Percentiles rank a stretch among this genome's conserved stretches.
phyloP scores from a whole-genome alignment of 2,329 filamentous ascomycete genomes.

The Xylaria sp. region DNA sequence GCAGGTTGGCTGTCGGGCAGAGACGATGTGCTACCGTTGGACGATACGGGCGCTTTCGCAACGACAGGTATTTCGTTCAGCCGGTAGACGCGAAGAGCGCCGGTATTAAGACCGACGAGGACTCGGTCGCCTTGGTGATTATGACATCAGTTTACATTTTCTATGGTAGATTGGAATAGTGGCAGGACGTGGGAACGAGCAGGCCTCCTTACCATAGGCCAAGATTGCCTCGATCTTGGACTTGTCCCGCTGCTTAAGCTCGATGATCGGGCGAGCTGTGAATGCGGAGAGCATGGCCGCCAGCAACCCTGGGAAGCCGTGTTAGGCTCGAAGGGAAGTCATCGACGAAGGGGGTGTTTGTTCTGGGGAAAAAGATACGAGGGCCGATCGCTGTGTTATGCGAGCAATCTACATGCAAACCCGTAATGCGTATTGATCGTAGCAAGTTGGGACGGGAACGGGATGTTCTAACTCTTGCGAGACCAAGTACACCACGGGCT shows the following conservation, averaged over 20 bases:
- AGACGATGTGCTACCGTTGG: slow-evolving; percentile 34
- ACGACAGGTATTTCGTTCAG: slow-evolving; percentile 61
- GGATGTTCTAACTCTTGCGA: background rate
- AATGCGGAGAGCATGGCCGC: slow-evolving; percentile 89
- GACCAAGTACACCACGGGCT: background rate
- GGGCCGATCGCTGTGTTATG: background rate
- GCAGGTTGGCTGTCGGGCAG: background rate
- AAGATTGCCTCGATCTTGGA: slow-evolving; percentile 95
- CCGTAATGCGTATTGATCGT: too few relatives aligned
- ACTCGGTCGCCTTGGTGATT: slow-evolving; percentile 69
- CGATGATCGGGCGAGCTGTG: slow-evolving; percentile 90
- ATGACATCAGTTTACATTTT: background rate
- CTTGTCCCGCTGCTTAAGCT: slow-evolving; percentile 93
- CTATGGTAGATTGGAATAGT: background rate
- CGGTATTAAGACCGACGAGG: slow-evolving; percentile 86
- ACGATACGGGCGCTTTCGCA: slow-evolving; percentile 21
- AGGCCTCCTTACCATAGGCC: slow-evolving; percentile 63
- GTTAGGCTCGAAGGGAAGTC: slow-evolving; percentile 7
- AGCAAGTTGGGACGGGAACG: too few relatives aligned
- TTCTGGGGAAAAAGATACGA: background rate
- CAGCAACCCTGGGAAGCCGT: slow-evolving; percentile 4
- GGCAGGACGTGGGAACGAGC: background rate
- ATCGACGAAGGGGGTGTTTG: slow-evolving; percentile 5
- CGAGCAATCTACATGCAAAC: slow-evolving; percentile 1
- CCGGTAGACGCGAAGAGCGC: slow-evolving; percentile 82